These are phyloP conservation scores for Wickerhamiella azyma DNA, from an alignment of 805 yeast species.

Conservation along the genomic window DNA sequence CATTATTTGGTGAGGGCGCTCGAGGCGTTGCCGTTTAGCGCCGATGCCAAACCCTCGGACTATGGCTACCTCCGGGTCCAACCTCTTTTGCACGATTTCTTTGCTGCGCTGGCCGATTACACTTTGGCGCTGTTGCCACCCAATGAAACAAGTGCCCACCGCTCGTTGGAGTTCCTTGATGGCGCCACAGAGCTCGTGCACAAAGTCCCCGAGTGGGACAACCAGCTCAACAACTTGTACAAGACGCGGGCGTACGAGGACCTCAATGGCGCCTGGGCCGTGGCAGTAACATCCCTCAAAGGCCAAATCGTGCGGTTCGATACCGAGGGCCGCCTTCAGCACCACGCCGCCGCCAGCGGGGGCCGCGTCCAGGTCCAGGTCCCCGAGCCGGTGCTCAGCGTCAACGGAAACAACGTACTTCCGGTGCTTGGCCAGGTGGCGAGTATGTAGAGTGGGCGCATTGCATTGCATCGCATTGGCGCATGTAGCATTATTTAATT, in stretches of 20 bases:
- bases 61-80: slow-evolving; percentile 66
- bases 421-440: not conserved
- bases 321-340: slow-evolving; percentile 13
- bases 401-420: not conserved
- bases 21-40: slow-evolving; percentile 47
- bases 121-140: slow-evolving; percentile 63
- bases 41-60: slow-evolving; percentile 58
- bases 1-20: slow-evolving; percentile 33
- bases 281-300: slow-evolving; percentile 11
- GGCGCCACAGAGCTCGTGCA: slow-evolving; percentile 46
- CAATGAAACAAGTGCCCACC: slow-evolving; percentile 38
- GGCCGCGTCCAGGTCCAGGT: slow-evolving; percentile 9
- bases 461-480: not conserved
- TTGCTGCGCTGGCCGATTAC: slow-evolving; percentile 59
- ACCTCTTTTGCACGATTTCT: slow-evolving; percentile 51
- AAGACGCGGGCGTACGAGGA: slow-evolving; percentile 46
- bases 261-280: slow-evolving; percentile 41
- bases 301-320: slow-evolving; percentile 3
- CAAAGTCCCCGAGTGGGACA: slow-evolving; percentile 52
- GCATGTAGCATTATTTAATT: not conserved
- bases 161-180: slow-evolving; percentile 49
- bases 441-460: not conserved
- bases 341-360: slow-evolving; percentile 14
- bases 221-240: slow-evolving; percentile 30
- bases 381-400: slow-evolving; percentile 2